These are phyloP conservation scores for Solidago caesia DNA, from an alignment of 129 eudicot species.

Conservation along the genomic window DNA sequence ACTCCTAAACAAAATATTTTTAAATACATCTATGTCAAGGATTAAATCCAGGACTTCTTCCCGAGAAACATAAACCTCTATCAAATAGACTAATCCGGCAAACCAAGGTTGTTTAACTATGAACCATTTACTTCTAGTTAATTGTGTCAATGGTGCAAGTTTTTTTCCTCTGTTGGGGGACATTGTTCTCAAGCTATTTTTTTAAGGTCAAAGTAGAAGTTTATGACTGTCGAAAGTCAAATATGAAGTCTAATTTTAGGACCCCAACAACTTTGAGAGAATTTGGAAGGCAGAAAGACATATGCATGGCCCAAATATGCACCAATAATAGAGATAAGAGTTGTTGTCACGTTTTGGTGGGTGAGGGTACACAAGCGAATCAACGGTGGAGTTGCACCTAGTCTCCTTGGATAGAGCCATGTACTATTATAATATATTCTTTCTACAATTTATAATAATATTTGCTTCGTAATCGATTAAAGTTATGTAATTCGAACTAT, in stretches of 20 bases:
- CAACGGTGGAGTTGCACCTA: constrained; percentile 25
- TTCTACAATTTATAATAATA: not conserved
- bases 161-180: not conserved
- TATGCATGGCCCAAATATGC: constrained; percentile 11
- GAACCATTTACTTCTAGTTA: too few relatives aligned
- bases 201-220: not conserved
- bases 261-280: constrained; percentile 14
- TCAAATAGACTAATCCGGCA: too few relatives aligned
- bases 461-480: not conserved
- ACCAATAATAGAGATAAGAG: constrained; percentile 24
- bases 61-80: too few relatives aligned
- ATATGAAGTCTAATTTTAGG: constrained; percentile 5
- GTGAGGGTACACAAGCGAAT: constrained; percentile 25
- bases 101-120: too few relatives aligned
- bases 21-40: too few relatives aligned
- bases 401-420: constrained; percentile 11
- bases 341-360: constrained; percentile 28
- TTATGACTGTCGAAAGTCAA: not conserved
- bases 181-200: not conserved
- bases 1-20: too few relatives aligned
- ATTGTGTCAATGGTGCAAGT: too few relatives aligned
- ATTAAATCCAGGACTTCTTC: too few relatives aligned
- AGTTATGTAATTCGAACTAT: too few relatives aligned
- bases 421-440: constrained; percentile 1
- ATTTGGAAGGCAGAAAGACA: not conserved